Evolutionary conservation across 2,329 filamentous ascomycete genomes (phyloP).

Genomic region (Xylaria digitata): DNA sequence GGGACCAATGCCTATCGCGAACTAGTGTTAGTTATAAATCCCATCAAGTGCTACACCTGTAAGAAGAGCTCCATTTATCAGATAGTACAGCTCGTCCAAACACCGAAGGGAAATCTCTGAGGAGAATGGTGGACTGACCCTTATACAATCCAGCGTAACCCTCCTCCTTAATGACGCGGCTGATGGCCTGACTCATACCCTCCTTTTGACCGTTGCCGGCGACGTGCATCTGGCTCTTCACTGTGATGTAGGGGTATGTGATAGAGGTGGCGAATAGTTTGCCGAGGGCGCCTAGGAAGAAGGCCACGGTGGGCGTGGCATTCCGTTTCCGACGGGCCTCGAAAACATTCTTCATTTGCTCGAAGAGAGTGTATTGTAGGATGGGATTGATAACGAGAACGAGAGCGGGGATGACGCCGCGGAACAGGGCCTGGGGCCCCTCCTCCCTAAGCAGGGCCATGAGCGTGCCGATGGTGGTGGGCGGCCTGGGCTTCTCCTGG

Average conservation of each 20-base stretch:
- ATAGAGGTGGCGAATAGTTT: slow-evolving; percentile 94
- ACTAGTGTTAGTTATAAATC: slow-evolving; percentile 14
- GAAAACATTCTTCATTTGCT: slow-evolving; percentile 93
- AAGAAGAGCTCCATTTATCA: too few relatives aligned
- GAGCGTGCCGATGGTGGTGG: slow-evolving; percentile 84
- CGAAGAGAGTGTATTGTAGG: slow-evolving; percentile 97
- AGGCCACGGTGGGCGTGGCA: slow-evolving; percentile 87
- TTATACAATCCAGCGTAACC: slow-evolving; percentile 94
- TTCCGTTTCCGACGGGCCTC: slow-evolving; percentile 72
- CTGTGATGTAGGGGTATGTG: slow-evolving; percentile 98
- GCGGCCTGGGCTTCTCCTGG: slow-evolving; percentile 60
- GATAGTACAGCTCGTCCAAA: background rate
- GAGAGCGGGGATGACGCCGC: slow-evolving; percentile 90
- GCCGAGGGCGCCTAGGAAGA: slow-evolving; percentile 89
- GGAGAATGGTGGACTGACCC: slow-evolving; percentile 66
- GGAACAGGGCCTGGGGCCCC: slow-evolving; percentile 85
- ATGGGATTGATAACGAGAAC: slow-evolving; percentile 98
- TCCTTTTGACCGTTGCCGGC: slow-evolving; percentile 80
- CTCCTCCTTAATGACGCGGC: slow-evolving; percentile 84
- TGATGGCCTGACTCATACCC: slow-evolving; percentile 81
- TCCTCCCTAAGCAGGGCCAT: slow-evolving; percentile 84
- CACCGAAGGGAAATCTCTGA: background rate
- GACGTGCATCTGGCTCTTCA: slow-evolving; percentile 98
- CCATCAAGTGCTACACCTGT: background rate
- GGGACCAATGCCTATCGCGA: slow-evolving; percentile 80